These are phyloP conservation scores for Coemansia sp. DNA, from an alignment of 192 early-diverging fungal species.

Conservation along the genomic window DNA sequence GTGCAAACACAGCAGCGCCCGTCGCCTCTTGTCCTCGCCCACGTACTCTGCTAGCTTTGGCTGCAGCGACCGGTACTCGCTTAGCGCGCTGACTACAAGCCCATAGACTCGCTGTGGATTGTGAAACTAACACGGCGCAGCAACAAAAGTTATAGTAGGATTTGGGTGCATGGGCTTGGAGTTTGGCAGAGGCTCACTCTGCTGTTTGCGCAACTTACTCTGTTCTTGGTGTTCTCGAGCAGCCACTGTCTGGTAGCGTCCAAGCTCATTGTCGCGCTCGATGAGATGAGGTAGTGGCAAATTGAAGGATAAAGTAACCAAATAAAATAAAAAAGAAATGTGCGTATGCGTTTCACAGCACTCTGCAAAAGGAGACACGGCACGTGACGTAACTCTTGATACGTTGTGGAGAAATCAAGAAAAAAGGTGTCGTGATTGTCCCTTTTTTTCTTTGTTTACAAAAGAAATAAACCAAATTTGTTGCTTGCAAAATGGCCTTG, in stretches of 20 bases:
- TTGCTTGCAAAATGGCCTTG: not conserved
- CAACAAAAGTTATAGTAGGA: not conserved
- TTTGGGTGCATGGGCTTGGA: too few relatives aligned
- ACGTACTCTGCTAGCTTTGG: conserved; percentile 35
- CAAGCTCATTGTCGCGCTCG: conserved; percentile 13
- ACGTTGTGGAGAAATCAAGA: too few relatives aligned
- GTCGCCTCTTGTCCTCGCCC: conserved; percentile 37
- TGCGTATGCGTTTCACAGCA: too few relatives aligned
- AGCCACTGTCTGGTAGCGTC: conserved; percentile 40
- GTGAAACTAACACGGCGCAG: conserved; percentile 28
- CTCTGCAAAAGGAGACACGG: too few relatives aligned
- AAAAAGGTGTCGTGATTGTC: not conserved
- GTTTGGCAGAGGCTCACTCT: too few relatives aligned
- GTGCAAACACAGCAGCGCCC: conserved; percentile 75
- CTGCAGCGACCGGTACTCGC: conserved; percentile 33
- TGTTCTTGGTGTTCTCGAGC: conserved; percentile 35
- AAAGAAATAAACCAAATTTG: too few relatives aligned
- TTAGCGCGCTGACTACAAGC: conserved; percentile 26
- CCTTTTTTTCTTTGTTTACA: not conserved
- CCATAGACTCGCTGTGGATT: conserved; percentile 23
- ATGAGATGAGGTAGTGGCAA: not conserved
- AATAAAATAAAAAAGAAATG: not conserved
- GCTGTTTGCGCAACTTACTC: conserved; percentile 19
- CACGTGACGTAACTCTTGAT: too few relatives aligned
- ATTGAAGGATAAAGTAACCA: not conserved